Evolutionary conservation across 2,329 filamentous ascomycete genomes (phyloP).

Genomic region (Orbilia brochopaga): DNA sequence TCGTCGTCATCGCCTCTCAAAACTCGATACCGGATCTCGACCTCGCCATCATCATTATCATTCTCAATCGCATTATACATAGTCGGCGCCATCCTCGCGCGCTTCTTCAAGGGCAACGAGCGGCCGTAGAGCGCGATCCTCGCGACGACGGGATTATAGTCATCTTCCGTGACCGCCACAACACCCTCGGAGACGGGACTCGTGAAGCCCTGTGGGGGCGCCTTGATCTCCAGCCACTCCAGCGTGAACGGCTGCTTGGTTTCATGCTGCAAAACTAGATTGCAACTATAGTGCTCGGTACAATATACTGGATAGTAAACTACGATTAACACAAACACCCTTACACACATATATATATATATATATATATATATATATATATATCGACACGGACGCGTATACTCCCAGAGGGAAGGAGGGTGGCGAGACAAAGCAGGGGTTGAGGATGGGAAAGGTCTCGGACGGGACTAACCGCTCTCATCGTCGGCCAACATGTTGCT

Average conservation of each 20-base stretch:
- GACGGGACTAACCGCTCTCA: slow-evolving; percentile 28
- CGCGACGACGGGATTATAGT: slow-evolving; percentile 28
- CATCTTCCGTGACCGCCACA: slow-evolving; percentile 37
- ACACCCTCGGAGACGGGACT: slow-evolving; percentile 43
- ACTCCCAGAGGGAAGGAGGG: neutral
- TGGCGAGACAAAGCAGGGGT: neutral
- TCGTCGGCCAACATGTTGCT: slow-evolving; percentile 40
- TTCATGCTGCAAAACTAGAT: slow-evolving; percentile 46
- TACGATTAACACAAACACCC: neutral
- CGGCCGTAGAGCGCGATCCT: slow-evolving; percentile 38
- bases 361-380: neutral
- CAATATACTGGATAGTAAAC: slow-evolving; percentile 31
- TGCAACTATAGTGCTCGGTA: slow-evolving; percentile 44
- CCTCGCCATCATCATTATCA: neutral
- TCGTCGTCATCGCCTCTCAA: slow-evolving; percentile 1
- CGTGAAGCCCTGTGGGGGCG: slow-evolving; percentile 38
- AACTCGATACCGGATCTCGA: slow-evolving; percentile 11
- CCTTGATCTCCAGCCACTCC: slow-evolving; percentile 46
- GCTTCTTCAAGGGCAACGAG: slow-evolving; percentile 31
- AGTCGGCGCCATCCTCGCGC: slow-evolving; percentile 10
- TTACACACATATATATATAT: neutral
- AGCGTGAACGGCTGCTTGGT: slow-evolving; percentile 40
- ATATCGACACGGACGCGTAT: neutral
- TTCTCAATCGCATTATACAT: slow-evolving; percentile 3
- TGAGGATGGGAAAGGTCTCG: neutral